Evolutionary conservation across 2,329 filamentous ascomycete species (phyloP).

Genomic region (Verticillium tricorpus): DNA sequence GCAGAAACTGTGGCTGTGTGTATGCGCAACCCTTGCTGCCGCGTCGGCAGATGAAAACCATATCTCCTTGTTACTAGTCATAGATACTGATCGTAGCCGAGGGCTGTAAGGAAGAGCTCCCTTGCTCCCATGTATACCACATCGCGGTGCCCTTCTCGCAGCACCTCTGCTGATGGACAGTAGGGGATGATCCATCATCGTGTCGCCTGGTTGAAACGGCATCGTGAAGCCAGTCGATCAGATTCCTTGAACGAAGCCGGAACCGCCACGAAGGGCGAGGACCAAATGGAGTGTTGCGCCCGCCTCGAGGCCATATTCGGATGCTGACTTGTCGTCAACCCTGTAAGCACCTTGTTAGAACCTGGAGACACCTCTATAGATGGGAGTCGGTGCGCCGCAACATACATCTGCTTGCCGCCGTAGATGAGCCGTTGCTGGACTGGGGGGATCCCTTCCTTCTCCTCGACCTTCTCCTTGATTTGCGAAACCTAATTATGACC

Average conservation of each 20-base stretch:
- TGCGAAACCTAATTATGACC: constrained; percentile 65
- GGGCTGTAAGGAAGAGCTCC: not conserved
- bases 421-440: constrained; percentile 95
- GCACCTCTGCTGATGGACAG: not conserved
- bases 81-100: not conserved
- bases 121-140: not conserved
- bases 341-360: constrained; percentile 39
- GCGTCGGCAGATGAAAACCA: not conserved
- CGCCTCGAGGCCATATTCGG: constrained; percentile 85
- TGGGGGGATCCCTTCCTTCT: constrained; percentile 97
- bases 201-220: not conserved
- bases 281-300: constrained; percentile 94
- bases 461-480: constrained; percentile 98
- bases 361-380: not conserved
- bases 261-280: constrained; percentile 82
- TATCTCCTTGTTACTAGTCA: not conserved
- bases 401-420: constrained; percentile 94
- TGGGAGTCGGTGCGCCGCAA: not conserved
- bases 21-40: not conserved
- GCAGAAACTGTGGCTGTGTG: not conserved
- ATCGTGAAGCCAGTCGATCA: not conserved
- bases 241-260: not conserved
- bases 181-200: not conserved
- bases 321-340: constrained; percentile 90
- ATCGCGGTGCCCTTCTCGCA: not conserved